A percentile compares a stretch with the other conserved stretches of the same genome.
Conservation (phyloP, 2,329 filamentous ascomycete species). For the Paracamarosporium sp. region DNA sequence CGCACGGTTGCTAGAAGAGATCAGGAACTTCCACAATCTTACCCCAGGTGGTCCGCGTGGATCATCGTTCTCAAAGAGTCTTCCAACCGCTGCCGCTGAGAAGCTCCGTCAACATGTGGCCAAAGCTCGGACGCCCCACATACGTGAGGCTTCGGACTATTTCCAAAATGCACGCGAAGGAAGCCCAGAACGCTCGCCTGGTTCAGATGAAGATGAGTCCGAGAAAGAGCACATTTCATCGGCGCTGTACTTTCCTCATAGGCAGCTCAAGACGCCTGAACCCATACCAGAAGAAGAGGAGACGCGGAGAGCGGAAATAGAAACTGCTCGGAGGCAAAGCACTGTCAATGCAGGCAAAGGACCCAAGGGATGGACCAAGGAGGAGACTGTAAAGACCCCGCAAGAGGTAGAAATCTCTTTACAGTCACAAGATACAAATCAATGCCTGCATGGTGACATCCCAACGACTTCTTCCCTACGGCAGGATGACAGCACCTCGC, state of each 20-base stretch:
- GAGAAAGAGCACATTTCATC: conserved; percentile 88
- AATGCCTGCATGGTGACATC: conserved; percentile 67
- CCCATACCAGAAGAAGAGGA: conserved; percentile 33
- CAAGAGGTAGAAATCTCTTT: conserved; percentile 69
- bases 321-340: conserved; percentile 31
- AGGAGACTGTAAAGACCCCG: conserved; percentile 40
- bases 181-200: conserved; percentile 31
- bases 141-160: conserved; percentile 34
- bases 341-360: conserved; percentile 35
- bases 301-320: conserved; percentile 32
- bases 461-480: conserved; percentile 48
- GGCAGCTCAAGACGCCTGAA: conserved; percentile 57
- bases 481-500: conserved; percentile 49
- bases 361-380: conserved; percentile 34
- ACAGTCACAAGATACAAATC: conserved; percentile 65
- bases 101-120: conserved; percentile 33
- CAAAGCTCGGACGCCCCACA: conserved; percentile 23
- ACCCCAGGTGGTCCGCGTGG: conserved; percentile 55
- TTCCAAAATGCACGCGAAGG: conserved; percentile 32
- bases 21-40: conserved; percentile 61
- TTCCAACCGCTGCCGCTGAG: conserved; percentile 43
- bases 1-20: conserved; percentile 61
- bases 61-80: conserved; percentile 61
- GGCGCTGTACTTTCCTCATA: conserved; percentile 81
- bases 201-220: conserved; percentile 66